Percentiles rank a stretch among this genome's conserved stretches.
Conservation (phyloP, 83 land plant species). For the Thuja plicata region DNA sequence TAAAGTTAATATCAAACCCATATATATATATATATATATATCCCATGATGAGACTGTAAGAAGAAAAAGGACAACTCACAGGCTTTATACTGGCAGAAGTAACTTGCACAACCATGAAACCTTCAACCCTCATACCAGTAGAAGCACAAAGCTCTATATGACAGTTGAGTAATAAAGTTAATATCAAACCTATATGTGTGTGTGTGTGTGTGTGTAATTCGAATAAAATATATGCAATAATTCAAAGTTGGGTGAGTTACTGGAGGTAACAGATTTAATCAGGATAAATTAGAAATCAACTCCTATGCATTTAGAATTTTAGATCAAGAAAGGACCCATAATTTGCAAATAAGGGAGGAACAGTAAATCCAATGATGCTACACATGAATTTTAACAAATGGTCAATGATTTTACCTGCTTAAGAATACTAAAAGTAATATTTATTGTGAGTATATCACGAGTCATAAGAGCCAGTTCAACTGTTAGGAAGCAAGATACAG, state of each 20-base stretch:
- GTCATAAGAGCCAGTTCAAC: background rate
- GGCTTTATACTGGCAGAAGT: background rate
- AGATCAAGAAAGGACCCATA: background rate
- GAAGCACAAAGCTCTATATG: background rate
- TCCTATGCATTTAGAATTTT: background rate
- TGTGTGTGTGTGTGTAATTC: no score
- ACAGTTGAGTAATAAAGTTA: background rate
- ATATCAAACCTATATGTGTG: background rate
- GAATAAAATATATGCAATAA: no score
- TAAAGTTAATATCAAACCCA: background rate
- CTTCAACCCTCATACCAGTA: background rate
- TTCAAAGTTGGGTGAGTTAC: background rate
- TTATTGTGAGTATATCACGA: background rate
- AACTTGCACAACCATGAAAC: background rate
- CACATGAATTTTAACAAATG: background rate
- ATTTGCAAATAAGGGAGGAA: background rate
- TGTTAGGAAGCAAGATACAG: background rate
- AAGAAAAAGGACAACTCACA: background rate
- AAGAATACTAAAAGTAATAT: background rate
- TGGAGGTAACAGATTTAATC: background rate
- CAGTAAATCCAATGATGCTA: background rate
- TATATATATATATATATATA: no score
- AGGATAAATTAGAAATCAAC: background rate
- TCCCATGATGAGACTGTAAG: background rate
- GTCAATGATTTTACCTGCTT: background rate